These are phyloP conservation scores for Metschnikowia bowlesiae DNA, from an alignment of 805 yeast genomes.

Conservation along the genomic window DNA sequence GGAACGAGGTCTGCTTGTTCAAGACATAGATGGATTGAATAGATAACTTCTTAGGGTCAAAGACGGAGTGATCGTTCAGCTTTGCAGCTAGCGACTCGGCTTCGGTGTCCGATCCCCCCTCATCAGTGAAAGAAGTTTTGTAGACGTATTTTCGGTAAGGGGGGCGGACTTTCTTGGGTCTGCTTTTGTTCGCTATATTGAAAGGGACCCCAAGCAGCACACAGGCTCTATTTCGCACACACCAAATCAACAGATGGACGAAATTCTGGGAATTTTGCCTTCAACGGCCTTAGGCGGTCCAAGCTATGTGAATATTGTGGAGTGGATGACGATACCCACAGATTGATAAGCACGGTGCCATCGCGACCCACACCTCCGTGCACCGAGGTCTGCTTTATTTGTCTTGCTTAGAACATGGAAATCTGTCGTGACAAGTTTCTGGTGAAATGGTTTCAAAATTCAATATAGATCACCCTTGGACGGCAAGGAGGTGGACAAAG, in stretches of 20 bases:
- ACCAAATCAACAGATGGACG: background rate
- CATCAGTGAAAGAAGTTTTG: slow-evolving; percentile 33
- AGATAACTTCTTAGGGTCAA: slow-evolving; percentile 20
- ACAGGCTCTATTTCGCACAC: background rate
- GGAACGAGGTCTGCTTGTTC: slow-evolving; percentile 18
- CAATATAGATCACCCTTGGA: too few species aligned
- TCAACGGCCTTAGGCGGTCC: background rate
- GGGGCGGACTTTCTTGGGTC: slow-evolving; percentile 79
- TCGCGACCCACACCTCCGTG: background rate
- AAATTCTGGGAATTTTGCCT: background rate
- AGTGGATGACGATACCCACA: background rate
- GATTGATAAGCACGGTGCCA: background rate
- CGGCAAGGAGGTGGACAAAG: too few species aligned
- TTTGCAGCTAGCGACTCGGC: background rate
- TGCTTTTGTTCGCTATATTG: slow-evolving; percentile 76
- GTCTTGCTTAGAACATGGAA: too few species aligned
- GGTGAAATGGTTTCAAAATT: too few species aligned
- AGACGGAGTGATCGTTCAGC: slow-evolving; percentile 6
- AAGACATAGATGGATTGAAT: slow-evolving; percentile 33
- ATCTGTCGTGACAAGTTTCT: too few species aligned
- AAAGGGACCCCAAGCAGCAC: background rate
- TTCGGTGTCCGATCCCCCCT: slow-evolving; percentile 15
- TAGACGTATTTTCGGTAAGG: slow-evolving; percentile 75
- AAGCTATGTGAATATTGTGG: background rate
- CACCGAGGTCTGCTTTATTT: background rate